A percentile compares a stretch with the other conserved stretches of the same genome.
Conservation (phyloP, 2,329 filamentous ascomycete species). For the Chaetothyriales sp. region DNA sequence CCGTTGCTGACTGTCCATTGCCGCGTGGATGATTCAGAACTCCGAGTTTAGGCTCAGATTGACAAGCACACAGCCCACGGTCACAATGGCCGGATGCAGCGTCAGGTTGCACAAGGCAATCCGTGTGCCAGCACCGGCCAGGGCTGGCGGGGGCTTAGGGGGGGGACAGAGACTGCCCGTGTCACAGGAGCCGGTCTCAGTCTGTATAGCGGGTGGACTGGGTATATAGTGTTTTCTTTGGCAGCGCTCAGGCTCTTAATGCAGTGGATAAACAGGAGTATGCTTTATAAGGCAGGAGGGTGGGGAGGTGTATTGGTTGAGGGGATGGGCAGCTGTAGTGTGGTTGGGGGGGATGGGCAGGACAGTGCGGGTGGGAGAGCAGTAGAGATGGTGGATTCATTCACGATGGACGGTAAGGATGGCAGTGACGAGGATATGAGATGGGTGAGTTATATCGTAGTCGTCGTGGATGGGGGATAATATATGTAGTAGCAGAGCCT, state of each 20-base stretch:
- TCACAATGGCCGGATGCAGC: not conserved
- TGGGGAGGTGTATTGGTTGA: not conserved
- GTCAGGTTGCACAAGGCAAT: not conserved
- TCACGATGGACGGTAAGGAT: not conserved
- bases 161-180: not conserved
- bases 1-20: slow-evolving; percentile 1
- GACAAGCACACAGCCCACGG: not conserved
- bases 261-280: not conserved
- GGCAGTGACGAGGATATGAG: not conserved
- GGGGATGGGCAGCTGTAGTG: not conserved
- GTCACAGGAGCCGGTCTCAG: not conserved
- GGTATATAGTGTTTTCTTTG: not conserved
- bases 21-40: not conserved
- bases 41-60: not conserved
- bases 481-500: too few relatives aligned
- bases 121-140: not conserved
- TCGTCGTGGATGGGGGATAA: not conserved
- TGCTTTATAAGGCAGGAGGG: not conserved
- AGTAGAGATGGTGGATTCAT: not conserved
- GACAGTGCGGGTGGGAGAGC: not conserved
- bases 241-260: not conserved
- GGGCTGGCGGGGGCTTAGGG: not conserved
- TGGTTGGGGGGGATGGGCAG: not conserved
- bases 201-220: not conserved
- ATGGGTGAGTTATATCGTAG: not conserved